Conservation (phyloP, 495 filamentous ascomycete species). For the Durotheca rogersii region DNA sequence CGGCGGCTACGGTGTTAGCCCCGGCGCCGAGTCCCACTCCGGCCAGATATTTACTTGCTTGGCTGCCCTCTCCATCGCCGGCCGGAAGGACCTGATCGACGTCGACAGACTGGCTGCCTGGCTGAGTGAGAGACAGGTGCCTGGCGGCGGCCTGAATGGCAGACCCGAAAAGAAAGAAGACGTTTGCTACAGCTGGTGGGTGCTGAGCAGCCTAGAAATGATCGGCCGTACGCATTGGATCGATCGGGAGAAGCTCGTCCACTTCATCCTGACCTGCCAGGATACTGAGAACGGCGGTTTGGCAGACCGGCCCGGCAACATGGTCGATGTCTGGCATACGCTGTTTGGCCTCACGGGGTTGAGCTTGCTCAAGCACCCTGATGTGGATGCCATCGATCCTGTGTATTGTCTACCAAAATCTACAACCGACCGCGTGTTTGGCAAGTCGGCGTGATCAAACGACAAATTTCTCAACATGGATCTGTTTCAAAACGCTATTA, state of each 20-base stretch:
- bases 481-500: not conserved
- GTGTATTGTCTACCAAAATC: constrained; percentile 83
- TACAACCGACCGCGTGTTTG: constrained; percentile 56
- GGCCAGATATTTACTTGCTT: constrained; percentile 95
- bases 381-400: constrained; percentile 78
- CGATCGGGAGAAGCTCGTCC: constrained; percentile 69
- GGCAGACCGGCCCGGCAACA: constrained; percentile 85
- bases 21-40: constrained; percentile 87
- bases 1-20: constrained; percentile 85
- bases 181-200: constrained; percentile 99
- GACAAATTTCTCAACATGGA: not conserved
- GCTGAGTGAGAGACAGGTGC: constrained; percentile 89
- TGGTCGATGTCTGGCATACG: constrained; percentile 98
- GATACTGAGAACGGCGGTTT: constrained; percentile 83
- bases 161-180: constrained; percentile 94
- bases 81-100: constrained; percentile 79
- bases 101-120: constrained; percentile 78
- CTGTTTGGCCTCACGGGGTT: constrained; percentile 85
- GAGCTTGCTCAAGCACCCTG: constrained; percentile 75
- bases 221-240: constrained; percentile 90
- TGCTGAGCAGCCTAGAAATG: constrained; percentile 83
- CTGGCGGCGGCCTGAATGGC: constrained; percentile 87
- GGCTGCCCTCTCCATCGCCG: constrained; percentile 81
- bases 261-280: constrained; percentile 85
- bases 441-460: constrained; percentile 33